Conservation (phyloP, 306 rosid genomes). For the Sicyos edulis region DNA sequence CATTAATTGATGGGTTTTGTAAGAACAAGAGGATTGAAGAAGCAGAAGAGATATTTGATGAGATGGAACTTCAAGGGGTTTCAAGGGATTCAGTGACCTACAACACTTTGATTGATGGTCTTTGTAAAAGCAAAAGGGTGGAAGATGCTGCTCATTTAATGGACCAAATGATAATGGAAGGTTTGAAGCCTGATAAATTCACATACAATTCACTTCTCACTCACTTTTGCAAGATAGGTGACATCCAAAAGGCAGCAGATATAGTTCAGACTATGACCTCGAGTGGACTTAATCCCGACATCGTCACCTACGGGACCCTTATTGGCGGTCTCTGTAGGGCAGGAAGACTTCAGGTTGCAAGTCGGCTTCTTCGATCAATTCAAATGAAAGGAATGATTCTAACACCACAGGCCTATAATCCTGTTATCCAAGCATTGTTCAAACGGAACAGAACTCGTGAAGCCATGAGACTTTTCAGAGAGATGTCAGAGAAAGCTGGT, state of each 20-base stretch:
- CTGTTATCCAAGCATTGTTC: constrained; percentile 63
- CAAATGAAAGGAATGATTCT: constrained; percentile 83
- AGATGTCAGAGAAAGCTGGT: constrained; percentile 70
- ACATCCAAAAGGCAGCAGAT: constrained; percentile 77
- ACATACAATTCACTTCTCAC: constrained; percentile 81
- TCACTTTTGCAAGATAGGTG: constrained; percentile 61
- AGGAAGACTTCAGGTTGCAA: constrained; percentile 74
- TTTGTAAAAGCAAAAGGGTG: constrained; percentile 61
- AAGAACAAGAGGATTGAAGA: constrained; percentile 64
- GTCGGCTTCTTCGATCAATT: constrained; percentile 72
- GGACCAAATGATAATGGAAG: constrained; percentile 99
- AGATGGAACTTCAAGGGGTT: constrained; percentile 86
- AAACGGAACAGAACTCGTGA: constrained; percentile 66
- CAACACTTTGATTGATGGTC: constrained; percentile 79
- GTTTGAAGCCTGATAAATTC: constrained; percentile 75
- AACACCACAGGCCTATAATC: constrained; percentile 75
- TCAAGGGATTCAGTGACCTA: constrained; percentile 76
- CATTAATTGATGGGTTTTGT: constrained; percentile 80
- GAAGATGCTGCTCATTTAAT: constrained; percentile 85
- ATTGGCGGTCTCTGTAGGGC: constrained; percentile 77
- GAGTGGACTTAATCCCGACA: constrained; percentile 78
- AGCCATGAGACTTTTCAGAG: constrained; percentile 81
- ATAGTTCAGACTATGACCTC: constrained; percentile 76
- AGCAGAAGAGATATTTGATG: constrained; percentile 88
- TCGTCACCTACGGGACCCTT: constrained; percentile 74